These are phyloP conservation scores for Penicillium sp. DNA, from an alignment of 2,329 filamentous ascomycete genomes.

Conservation along the genomic window DNA sequence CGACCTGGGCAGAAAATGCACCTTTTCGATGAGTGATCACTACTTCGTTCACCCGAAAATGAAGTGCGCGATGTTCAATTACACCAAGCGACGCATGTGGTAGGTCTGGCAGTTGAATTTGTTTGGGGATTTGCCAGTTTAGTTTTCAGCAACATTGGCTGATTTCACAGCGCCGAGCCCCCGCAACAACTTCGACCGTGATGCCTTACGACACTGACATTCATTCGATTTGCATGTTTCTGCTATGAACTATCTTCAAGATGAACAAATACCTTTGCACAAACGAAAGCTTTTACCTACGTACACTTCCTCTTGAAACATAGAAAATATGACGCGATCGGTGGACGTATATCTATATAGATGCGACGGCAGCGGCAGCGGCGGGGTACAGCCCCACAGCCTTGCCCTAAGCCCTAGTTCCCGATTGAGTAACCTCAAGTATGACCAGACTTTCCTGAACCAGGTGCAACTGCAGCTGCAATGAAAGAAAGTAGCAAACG, in stretches of 20 bases:
- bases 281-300: no score
- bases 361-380: conserved; percentile 9
- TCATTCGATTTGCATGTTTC: not conserved
- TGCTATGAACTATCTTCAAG: not conserved
- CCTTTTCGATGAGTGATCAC: not conserved
- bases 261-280: no score
- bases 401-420: conserved; percentile 39
- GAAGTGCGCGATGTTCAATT: not conserved
- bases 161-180: no score
- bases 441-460: not conserved
- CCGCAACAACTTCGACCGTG: no score
- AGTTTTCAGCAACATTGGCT: not conserved
- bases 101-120: not conserved
- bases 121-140: not conserved
- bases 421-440: conserved; percentile 5
- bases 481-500: not conserved
- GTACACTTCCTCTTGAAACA: no score
- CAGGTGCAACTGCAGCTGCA: not conserved
- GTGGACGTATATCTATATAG: not conserved
- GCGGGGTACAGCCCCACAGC: conserved; percentile 30
- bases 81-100: not conserved
- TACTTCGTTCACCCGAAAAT: not conserved
- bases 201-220: no score
- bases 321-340: not conserved
- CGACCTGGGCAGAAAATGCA: not conserved